Evolutionary conservation across 148 eudicot genomes (phyloP), one percentile per base, ranked within the genome.

Genomic region (Rhododendron williamsianum): DNA sequence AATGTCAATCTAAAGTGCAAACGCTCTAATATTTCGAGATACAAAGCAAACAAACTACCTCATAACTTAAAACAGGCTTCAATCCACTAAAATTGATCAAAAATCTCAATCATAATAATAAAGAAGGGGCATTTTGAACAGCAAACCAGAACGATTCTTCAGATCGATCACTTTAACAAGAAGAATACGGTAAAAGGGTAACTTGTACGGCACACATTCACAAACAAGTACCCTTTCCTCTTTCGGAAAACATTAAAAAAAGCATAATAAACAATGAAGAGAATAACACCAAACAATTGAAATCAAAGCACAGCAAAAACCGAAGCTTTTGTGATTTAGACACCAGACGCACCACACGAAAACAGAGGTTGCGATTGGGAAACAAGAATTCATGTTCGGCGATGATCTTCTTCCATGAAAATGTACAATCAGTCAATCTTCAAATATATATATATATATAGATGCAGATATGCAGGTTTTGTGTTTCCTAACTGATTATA

Each of bases 201-300:
- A 83, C 85, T 83, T 83, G 85, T 83, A 83, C 85, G 85, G 85
- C 58, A 83, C 85, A 69, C 78, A 69, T 69, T 83, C 78, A 71
- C 78, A 36, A 27, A 36, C 16, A 82, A 82, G 41, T 12, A 21
- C 45, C 83, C 25, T 38, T 56, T 81, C 73, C 67, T 27, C 48
- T 38, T 23, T 60, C 5, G 18, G 41, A 19, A 43, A 19, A 6
- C 27, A 15, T 80, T 46, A 0, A 2, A 81, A 35, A 18, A 81
- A 2, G 0, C 4, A 60, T 19, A 58, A 35, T 35, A 35, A 58
- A 35, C 1, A 80, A 80, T 30, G 15, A 80, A 80, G 33, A 52
- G 9, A 36, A 30, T 30, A 12, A 52, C 6, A 16, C 5, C 13
- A 3, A 36, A 30, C 18, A 52, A 27, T 8, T 30, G 33, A 52